A percentile compares a stretch with the other conserved stretches of the same genome.
Evolutionary conservation across 2,329 filamentous ascomycete genomes (phyloP).

Genomic region (Trichoderma sp.): DNA sequence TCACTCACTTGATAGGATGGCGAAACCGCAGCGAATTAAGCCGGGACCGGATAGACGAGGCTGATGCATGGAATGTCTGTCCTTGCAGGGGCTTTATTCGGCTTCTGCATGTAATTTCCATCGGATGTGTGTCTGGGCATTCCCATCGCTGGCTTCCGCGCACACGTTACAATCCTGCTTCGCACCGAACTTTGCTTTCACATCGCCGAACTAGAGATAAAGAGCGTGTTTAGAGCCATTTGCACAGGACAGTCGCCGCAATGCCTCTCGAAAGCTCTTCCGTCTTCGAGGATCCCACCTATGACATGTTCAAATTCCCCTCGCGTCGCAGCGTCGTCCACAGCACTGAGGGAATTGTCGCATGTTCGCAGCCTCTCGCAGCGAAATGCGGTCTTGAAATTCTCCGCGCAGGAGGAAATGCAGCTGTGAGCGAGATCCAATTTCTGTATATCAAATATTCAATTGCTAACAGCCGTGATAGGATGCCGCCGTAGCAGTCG

Average conservation of each 20-base stretch:
- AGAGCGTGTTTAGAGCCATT: background rate
- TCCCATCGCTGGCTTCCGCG: background rate
- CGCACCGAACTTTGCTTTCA: background rate
- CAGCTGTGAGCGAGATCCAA: conserved; percentile 61
- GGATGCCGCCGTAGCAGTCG: conserved; percentile 95
- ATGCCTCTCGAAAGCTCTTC: conserved; percentile 48
- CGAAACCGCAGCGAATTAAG: background rate
- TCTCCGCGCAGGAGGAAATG: conserved; percentile 85
- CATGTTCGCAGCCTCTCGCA: conserved; percentile 85
- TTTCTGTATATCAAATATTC: background rate
- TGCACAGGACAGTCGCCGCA: background rate
- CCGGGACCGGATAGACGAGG: background rate
- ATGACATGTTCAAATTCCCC: conserved; percentile 61
- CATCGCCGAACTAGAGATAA: background rate
- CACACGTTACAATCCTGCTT: background rate
- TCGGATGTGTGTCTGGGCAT: background rate
- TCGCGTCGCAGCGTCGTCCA: conserved; percentile 90
- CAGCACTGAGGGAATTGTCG: conserved; percentile 86
- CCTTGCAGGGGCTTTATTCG: background rate
- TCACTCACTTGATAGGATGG: background rate
- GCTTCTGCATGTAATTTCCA: background rate
- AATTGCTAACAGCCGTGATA: conserved; percentile 33
- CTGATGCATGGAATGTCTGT: background rate
- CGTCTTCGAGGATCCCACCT: conserved; percentile 44
- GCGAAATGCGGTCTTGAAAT: conserved; percentile 83